phyloP scores from a whole-genome alignment of 345 rosid species.

The Punica granatum region DNA sequence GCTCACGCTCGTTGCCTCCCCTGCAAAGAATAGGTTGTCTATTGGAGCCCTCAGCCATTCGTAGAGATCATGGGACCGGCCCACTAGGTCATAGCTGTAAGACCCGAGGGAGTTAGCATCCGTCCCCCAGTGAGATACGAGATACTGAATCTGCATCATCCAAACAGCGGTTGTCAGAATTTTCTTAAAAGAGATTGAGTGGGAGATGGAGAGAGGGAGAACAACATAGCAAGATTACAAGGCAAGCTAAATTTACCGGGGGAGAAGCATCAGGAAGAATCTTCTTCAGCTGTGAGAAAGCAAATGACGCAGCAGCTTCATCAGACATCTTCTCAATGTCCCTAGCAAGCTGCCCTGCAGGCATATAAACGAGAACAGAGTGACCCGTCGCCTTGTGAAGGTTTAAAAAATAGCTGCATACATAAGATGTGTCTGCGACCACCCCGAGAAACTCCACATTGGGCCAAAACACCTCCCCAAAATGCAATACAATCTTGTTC shows the following conservation, averaged over 20 bases:
- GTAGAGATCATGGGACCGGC: conserved; percentile 75
- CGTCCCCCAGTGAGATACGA: conserved; percentile 75
- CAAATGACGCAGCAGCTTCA: conserved; percentile 86
- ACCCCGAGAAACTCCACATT: conserved; percentile 96
- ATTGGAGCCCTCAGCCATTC: conserved; percentile 81
- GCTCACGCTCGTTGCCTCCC: conserved; percentile 79
- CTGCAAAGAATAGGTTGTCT: conserved; percentile 93
- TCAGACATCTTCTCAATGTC: conserved; percentile 98
- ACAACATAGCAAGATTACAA: background rate
- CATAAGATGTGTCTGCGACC: conserved; percentile 80
- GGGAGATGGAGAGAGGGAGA: background rate
- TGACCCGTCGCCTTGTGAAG: conserved; percentile 96
- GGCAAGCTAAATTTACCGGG: conserved; percentile 33
- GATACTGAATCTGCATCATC: conserved; percentile 56
- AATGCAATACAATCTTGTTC: conserved; percentile 75
- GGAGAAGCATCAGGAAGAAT: conserved; percentile 74
- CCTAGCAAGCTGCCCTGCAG: conserved; percentile 92
- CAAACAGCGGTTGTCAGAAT: background rate
- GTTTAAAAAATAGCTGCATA: conserved; percentile 91
- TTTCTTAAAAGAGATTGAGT: background rate
- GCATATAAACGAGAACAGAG: conserved; percentile 88
- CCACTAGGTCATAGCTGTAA: conserved; percentile 79
- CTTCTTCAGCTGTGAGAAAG: conserved; percentile 70
- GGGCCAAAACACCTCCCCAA: conserved; percentile 92
- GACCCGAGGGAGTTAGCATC: conserved; percentile 76